phyloP scores from a whole-genome alignment of 192 early-diverging fungal species.

The Backusella westeae region DNA sequence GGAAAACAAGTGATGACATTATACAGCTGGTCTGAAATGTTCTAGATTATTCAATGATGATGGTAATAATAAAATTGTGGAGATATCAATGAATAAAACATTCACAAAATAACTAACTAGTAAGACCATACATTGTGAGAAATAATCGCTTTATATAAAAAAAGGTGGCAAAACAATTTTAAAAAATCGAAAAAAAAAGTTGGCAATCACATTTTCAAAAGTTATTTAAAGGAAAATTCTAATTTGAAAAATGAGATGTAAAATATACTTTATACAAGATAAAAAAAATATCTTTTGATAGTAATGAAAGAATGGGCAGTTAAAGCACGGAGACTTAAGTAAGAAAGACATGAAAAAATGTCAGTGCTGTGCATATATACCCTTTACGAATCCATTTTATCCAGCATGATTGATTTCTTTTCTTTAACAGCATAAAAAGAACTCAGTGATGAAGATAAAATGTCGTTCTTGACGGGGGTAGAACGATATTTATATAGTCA shows the following conservation, averaged over 20 bases:
- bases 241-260: not conserved
- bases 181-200: not conserved
- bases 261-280: not conserved
- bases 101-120: not conserved
- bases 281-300: not conserved
- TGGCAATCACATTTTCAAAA: not conserved
- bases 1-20: not conserved
- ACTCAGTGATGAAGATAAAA: not conserved
- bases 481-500: not conserved
- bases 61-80: not conserved
- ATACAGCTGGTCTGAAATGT: not conserved
- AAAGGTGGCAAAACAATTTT: not conserved
- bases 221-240: not conserved
- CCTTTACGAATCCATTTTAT: not conserved
- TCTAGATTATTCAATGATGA: not conserved
- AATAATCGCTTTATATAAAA: not conserved
- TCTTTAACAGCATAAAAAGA: not conserved
- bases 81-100: not conserved
- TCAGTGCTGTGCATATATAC: not conserved
- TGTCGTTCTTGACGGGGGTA: not conserved
- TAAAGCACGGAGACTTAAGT: not conserved
- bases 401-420: not conserved
- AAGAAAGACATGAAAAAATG: not conserved
- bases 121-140: not conserved
- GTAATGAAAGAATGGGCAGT: not conserved